phyloP scores from a whole-genome alignment of 768 basidiomycete genomes.

The Hemileccinum rubropunctum region DNA sequence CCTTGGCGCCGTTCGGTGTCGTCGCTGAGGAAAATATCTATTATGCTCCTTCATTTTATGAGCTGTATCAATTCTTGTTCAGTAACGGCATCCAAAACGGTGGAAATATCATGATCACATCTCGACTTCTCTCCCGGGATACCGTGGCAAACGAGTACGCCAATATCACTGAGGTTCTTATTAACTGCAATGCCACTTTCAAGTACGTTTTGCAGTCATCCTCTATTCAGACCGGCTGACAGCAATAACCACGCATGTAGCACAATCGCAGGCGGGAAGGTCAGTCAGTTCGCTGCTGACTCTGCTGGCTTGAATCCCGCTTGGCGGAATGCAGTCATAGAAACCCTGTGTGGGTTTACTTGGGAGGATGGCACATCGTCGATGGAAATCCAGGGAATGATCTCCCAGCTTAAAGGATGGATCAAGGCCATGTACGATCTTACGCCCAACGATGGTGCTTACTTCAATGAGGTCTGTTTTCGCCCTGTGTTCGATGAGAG shows the following conservation, averaged over 20 bases:
- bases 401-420: constrained; percentile 14
- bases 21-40: not conserved
- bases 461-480: constrained; percentile 46
- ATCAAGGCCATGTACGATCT: constrained; percentile 31
- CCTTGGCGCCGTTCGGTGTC: constrained; percentile 8
- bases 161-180: constrained; percentile 5
- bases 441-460: constrained; percentile 36
- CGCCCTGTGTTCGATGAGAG: not conserved
- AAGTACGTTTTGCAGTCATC: not conserved
- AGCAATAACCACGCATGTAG: constrained; percentile 18
- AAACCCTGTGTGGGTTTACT: constrained; percentile 21
- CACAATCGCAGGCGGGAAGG: constrained; percentile 43
- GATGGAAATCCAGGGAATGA: constrained; percentile 11
- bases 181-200: constrained; percentile 4
- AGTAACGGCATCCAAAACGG: not conserved
- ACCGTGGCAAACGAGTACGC: constrained; percentile 3
- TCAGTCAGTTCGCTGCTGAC: constrained; percentile 34
- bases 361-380: constrained; percentile 24
- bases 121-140: constrained; percentile 11
- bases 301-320: constrained; percentile 46
- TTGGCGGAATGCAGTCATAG: constrained; percentile 42
- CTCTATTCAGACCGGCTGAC: not conserved
- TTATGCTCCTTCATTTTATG: constrained; percentile 7
- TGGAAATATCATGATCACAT: constrained; percentile 1
- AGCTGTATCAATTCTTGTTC: not conserved